Conservation (phyloP, 1,284 basidiomycete genomes). For the Irpex sp. region DNA sequence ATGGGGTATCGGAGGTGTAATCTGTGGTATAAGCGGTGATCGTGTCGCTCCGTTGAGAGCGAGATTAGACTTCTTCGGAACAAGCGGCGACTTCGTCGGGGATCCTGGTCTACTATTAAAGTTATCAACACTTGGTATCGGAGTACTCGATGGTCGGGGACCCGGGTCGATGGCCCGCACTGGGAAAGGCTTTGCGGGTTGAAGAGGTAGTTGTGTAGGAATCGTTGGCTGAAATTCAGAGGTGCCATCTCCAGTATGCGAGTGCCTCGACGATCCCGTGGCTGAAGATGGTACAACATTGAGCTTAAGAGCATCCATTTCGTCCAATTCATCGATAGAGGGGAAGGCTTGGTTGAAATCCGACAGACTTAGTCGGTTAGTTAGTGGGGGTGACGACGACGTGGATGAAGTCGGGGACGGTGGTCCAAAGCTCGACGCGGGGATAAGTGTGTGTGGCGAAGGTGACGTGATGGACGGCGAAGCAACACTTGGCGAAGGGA, state of each 20-base stretch:
- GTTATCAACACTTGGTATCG: conserved; percentile 52
- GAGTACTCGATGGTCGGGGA: conserved; percentile 68
- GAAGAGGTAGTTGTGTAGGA: conserved; percentile 8
- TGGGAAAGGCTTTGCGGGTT: conserved; percentile 37
- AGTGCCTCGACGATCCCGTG: conserved; percentile 13
- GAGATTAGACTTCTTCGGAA: conserved; percentile 43
- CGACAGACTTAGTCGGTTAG: conserved; percentile 35
- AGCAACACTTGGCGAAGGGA: conserved; percentile 23
- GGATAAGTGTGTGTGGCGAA: conserved; percentile 55
- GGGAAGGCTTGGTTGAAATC: conserved; percentile 66
- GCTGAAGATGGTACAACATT: conserved; percentile 32
- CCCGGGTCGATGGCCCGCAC: conserved; percentile 51
- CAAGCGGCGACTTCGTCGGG: conserved; percentile 32
- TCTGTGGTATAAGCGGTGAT: conserved; percentile 24
- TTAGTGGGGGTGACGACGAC: conserved; percentile 32
- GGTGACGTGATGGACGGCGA: conserved; percentile 31
- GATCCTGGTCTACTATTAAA: conserved; percentile 62
- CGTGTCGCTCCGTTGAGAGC: conserved; percentile 22
- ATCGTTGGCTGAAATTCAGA: conserved; percentile 3
- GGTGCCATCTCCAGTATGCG: conserved; percentile 7
- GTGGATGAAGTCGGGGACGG: conserved; percentile 65
- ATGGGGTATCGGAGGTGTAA: conserved; percentile 43
- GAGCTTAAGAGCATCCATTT: conserved; percentile 42
- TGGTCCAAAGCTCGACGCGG: conserved; percentile 64
- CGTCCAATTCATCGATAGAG: conserved; percentile 72